Evolutionary conservation across 2,329 filamentous ascomycete genomes (phyloP), one percentile per base, ranked within the genome.

Genomic region (Trichoderma afroharzianum): DNA sequence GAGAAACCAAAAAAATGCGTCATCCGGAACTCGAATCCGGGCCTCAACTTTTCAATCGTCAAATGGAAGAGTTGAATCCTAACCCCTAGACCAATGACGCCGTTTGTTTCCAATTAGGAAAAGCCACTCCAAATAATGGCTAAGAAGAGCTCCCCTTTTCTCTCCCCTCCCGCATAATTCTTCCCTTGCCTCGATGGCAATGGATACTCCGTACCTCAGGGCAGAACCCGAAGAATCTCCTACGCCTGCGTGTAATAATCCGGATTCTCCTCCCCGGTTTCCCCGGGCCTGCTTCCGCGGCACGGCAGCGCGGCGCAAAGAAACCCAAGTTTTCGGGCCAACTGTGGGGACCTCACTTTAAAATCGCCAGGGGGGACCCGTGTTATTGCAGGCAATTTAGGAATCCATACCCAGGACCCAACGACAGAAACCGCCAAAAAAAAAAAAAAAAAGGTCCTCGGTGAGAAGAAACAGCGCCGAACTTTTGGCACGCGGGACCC

Each of bases 21-120:
- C 68, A 71, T 71, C 68, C 68, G 68, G 68, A 71, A 71, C 68
- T 71, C 68, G 68, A 71, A 71, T 71, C 68, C 68, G 68, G 68
- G 68, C 68, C 68, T 71, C 68, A 71, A 71, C 68, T 71, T 71
- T 71, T 71, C 68, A 63, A 47, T 61, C 2, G 32, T 47, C 14
- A 3, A 58, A 70, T 70, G 68, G 68, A 70, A 70, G 68, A 70
- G 68, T 70, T 70, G 68, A 70, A 70, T 70, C 68, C 68, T 70
- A 70, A 70, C 68, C 68, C 68, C 68, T 70, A 70, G 68, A 70
- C 68, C 68, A 70, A 70, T 70, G 68, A 70, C 68, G 68, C 68
- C 24, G 64, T 70, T 9, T n/a, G 12, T 33, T 33, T 33, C 21
- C 14, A 26, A 18, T 64, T 64, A 30, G 6, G 11, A 55, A 26